Percentiles rank a stretch among this genome's conserved stretches.
These are phyloP conservation scores for Diplosphaera chodatii DNA, from an alignment of 139 green algal species.

Conservation along the genomic window DNA sequence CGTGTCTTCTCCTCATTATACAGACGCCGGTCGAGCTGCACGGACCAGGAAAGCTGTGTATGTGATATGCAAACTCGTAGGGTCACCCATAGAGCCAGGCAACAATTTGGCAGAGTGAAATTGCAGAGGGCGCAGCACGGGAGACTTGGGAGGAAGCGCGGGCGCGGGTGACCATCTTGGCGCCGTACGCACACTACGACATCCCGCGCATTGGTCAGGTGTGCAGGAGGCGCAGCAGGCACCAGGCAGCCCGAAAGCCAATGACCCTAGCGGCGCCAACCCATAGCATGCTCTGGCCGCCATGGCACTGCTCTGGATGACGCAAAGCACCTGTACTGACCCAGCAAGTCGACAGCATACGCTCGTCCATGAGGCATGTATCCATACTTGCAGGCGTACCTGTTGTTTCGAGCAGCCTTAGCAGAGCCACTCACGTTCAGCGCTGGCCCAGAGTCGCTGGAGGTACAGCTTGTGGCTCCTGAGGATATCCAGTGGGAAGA, in stretches of 20 bases:
- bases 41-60: too few species aligned
- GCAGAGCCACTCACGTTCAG: conserved; percentile 34
- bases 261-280: conserved; percentile 2
- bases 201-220: conserved; percentile 72
- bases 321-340: too few species aligned
- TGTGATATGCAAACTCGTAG: too few species aligned
- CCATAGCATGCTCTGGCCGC: too few species aligned
- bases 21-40: too few species aligned
- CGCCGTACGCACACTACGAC: conserved; percentile 59
- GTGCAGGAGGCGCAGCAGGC: neutral
- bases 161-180: conserved; percentile 30
- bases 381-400: neutral
- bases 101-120: too few species aligned
- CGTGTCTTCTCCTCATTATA: too few species aligned
- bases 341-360: too few species aligned
- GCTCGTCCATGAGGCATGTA: too few species aligned
- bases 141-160: conserved; percentile 69
- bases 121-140: conserved; percentile 49
- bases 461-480: conserved; percentile 59
- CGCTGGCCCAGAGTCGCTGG: conserved; percentile 56
- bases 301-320: too few species aligned
- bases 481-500: conserved; percentile 63
- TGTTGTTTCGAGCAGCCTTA: conserved; percentile 31
- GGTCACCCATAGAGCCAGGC: too few species aligned
- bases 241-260: conserved; percentile 18